Evolutionary conservation across 2,329 filamentous ascomycete species (phyloP), one percentile per base, ranked within the genome.

Genomic region (Colletotrichum kahawae): DNA sequence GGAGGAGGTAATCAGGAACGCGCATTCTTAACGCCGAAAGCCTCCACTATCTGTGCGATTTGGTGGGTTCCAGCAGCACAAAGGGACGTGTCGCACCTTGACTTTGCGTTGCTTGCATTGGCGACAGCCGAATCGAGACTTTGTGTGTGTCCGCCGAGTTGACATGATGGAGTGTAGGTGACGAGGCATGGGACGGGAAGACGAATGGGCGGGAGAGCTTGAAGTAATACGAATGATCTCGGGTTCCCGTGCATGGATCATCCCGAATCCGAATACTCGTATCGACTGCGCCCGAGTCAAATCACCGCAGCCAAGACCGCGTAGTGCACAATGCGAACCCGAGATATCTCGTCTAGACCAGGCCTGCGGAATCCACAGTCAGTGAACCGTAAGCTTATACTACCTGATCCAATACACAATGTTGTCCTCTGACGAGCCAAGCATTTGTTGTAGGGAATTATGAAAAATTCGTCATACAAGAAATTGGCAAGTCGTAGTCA

Each of bases 361-460:
- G 43, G 43, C 5, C n/a, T 7, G 21, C 13, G 10, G 1, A 51
- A 21, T 51, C n/a, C n/a, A 21, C n/a, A 13, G 10, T 51, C n/a
- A 21, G n/a, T 13, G 10, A 51, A 21, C 43, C 10, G 43, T 21
- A 51, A 21, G n/a, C 0, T 51, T 51, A 10, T 21, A n/a, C n/a
- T 51, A 1, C 0, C 0, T 21, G 43, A 51, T 51, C 43, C 43
- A 21, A 51, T 21, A 21, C n/a, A 13, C 43, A 10, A 0, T 51
- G 0, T 0, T 21, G 0, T 51, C 0, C n/a, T 51, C n/a, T 24
- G 24, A 24, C 24, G 4, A 24, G 24, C 24, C 24, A 24, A 4
- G 24, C 24, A 24, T 24, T 24, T 24, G 24, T 24, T 24, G 24
- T 24, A 24, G 24, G 24, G 4, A 24, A 24, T 24, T 0, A 21